Evolutionary conservation across 1,139 yeast genomes (phyloP).

Genomic region (Tardiomyces digboiensis): DNA sequence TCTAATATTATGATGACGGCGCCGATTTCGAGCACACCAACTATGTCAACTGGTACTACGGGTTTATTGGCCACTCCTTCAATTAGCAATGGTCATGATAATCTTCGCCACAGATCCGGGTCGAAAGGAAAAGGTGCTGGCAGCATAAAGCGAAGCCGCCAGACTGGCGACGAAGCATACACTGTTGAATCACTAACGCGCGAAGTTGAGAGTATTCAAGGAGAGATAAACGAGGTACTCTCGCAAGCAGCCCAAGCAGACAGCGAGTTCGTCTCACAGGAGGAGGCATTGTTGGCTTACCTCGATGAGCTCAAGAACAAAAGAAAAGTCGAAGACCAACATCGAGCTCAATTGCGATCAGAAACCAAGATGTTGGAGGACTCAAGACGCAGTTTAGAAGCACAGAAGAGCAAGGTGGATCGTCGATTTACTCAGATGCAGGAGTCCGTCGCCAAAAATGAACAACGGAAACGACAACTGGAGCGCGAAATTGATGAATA

Average conservation of each 20-base stretch:
- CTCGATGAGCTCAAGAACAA: constrained; percentile 35
- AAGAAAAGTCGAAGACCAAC: constrained; percentile 40
- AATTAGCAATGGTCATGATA: neutral
- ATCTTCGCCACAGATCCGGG: neutral
- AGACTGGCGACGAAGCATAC: constrained; percentile 16
- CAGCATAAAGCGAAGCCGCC: neutral
- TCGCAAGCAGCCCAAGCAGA: constrained; percentile 32
- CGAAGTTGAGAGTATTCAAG: constrained; percentile 39
- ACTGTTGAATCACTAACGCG: constrained; percentile 42
- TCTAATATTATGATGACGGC: neutral
- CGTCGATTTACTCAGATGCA: constrained; percentile 12
- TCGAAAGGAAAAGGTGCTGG: neutral
- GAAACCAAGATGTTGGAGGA: constrained; percentile 42
- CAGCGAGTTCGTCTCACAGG: constrained; percentile 35
- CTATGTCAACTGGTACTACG: neutral
- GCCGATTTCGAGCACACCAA: neutral
- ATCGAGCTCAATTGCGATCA: constrained; percentile 36
- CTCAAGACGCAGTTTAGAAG: constrained; percentile 28
- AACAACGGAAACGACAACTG: constrained; percentile 12
- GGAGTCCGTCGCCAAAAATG: constrained; percentile 15
- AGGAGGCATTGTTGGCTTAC: constrained; percentile 30
- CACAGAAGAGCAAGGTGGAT: constrained; percentile 25
- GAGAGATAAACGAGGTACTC: constrained; percentile 36
- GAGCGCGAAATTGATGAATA: constrained; percentile 11
- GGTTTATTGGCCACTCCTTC: neutral